Conservation (phyloP, 2,329 filamentous ascomycete genomes). For the Ustulina deusta region DNA sequence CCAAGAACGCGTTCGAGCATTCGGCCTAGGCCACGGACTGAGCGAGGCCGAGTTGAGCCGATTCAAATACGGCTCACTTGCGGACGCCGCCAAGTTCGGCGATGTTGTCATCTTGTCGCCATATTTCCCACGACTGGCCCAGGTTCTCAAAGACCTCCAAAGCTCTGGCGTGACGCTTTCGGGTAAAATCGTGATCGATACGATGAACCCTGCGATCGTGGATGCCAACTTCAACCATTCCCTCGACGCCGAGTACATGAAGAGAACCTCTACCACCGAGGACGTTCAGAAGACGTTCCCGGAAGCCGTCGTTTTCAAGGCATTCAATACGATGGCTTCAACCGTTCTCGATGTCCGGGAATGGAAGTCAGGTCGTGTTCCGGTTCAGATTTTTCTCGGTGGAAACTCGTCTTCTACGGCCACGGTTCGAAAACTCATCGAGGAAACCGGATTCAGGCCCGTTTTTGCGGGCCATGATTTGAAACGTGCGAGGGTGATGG, state of each 20-base stretch:
- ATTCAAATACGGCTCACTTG: constrained; percentile 20
- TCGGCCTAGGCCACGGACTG: background rate
- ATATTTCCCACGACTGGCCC: constrained; percentile 11
- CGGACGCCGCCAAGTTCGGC: constrained; percentile 2
- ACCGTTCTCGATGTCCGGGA: constrained; percentile 1
- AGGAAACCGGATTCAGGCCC: constrained; percentile 14
- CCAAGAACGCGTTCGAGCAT: constrained; percentile 8
- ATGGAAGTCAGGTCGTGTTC: background rate
- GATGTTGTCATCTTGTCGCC: background rate
- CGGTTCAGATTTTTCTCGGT: constrained; percentile 1
- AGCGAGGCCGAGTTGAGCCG: background rate
- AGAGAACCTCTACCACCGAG: constrained; percentile 4
- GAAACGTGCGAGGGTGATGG: background rate
- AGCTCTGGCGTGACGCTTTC: constrained; percentile 1
- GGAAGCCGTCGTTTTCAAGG: constrained; percentile 1
- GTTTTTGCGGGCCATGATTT: background rate
- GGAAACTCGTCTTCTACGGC: background rate
- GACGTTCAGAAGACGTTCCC: constrained; percentile 6
- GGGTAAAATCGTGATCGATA: constrained; percentile 4
- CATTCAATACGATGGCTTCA: constrained; percentile 15
- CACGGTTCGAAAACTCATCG: constrained; percentile 3
- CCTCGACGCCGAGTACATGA: constrained; percentile 9
- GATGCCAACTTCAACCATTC: constrained; percentile 19
- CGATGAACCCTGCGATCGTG: constrained; percentile 10
- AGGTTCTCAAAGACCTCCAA: constrained; percentile 3